A percentile compares a stretch with the other conserved stretches of the same genome.
These are phyloP conservation scores for Citrus cavaleriei DNA, from an alignment of 345 rosid species.

Conservation along the genomic window DNA sequence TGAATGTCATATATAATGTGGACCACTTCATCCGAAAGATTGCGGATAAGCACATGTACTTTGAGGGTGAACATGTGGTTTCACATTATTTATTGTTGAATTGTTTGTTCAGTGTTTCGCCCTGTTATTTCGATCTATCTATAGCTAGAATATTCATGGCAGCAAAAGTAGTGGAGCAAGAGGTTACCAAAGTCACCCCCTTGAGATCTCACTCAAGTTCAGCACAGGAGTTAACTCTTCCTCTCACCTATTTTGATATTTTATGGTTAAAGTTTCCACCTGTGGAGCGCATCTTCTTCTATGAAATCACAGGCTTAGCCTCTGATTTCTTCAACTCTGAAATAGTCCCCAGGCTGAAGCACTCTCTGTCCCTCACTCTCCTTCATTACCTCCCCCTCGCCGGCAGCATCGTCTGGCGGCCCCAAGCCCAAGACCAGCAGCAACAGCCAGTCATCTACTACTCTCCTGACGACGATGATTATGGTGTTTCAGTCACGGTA, in stretches of 20 bases:
- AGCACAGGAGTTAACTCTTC: background rate
- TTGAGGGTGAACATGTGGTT: too few relatives aligned
- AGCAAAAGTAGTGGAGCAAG: too few relatives aligned
- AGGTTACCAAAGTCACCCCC: background rate
- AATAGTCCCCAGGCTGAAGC: constrained; percentile 36
- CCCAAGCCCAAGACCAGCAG: background rate
- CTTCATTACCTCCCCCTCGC: constrained; percentile 28
- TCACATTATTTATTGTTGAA: too few relatives aligned
- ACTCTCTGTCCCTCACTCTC: constrained; percentile 35
- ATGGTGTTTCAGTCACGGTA: constrained; percentile 27
- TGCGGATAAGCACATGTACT: too few relatives aligned
- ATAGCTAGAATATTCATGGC: too few relatives aligned
- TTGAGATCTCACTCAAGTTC: background rate
- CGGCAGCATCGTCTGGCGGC: constrained; percentile 26
- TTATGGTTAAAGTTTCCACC: background rate
- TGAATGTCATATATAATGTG: too few relatives aligned
- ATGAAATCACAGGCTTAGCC: background rate
- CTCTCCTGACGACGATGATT: constrained; percentile 7
- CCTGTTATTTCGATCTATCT: too few relatives aligned
- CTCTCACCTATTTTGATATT: background rate
- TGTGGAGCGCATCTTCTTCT: background rate
- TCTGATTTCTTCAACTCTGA: constrained; percentile 24
- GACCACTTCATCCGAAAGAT: too few relatives aligned
- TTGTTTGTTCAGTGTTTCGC: too few relatives aligned
- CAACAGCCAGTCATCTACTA: constrained; percentile 19